These are phyloP conservation scores for Lodderomyces theae DNA, from an alignment of 1,139 yeast genomes.

Conservation along the genomic window DNA sequence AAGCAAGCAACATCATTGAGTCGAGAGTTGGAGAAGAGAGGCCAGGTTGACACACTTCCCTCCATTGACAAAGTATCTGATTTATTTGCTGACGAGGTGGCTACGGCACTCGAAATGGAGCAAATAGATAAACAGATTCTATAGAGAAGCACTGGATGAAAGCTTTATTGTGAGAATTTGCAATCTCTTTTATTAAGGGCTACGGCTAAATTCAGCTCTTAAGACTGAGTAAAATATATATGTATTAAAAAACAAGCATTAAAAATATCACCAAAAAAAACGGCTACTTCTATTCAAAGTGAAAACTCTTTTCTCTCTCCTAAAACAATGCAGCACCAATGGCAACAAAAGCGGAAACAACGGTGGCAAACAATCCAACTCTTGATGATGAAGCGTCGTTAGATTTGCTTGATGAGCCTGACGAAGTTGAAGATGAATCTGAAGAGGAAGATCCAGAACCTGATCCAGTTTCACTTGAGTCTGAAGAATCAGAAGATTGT, in stretches of 20 bases:
- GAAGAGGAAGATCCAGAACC: slow-evolving; percentile 24
- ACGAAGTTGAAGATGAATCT: slow-evolving; percentile 18
- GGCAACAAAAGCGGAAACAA: slow-evolving; percentile 62
- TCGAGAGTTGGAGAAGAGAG: slow-evolving; percentile 14
- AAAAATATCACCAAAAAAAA: not conserved
- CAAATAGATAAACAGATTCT: slow-evolving; percentile 37
- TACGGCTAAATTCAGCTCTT: not conserved
- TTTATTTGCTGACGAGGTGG: slow-evolving; percentile 52
- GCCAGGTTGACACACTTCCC: slow-evolving; percentile 4
- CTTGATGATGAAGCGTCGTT: slow-evolving; percentile 28
- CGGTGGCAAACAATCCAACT: slow-evolving; percentile 45
- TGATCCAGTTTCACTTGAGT: slow-evolving; percentile 25
- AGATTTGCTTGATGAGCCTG: slow-evolving; percentile 18
- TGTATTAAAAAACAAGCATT: slow-evolving; percentile 2
- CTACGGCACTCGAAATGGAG: slow-evolving; percentile 44
- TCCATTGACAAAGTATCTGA: slow-evolving; percentile 46
- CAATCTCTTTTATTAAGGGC: slow-evolving; percentile 1
- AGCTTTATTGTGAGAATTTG: not conserved
- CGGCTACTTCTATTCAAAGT: not conserved
- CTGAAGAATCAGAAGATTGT: slow-evolving; percentile 27
- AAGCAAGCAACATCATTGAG: slow-evolving; percentile 41
- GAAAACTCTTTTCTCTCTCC: slow-evolving; percentile 12
- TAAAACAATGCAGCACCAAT: slow-evolving; percentile 64
- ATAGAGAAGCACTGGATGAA: slow-evolving; percentile 17
- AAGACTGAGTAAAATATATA: not conserved